Percentiles rank a stretch among this genome's conserved stretches.
phyloP scores from a whole-genome alignment of 2,329 filamentous ascomycete species.

The Pyrenophora seminiperda region DNA sequence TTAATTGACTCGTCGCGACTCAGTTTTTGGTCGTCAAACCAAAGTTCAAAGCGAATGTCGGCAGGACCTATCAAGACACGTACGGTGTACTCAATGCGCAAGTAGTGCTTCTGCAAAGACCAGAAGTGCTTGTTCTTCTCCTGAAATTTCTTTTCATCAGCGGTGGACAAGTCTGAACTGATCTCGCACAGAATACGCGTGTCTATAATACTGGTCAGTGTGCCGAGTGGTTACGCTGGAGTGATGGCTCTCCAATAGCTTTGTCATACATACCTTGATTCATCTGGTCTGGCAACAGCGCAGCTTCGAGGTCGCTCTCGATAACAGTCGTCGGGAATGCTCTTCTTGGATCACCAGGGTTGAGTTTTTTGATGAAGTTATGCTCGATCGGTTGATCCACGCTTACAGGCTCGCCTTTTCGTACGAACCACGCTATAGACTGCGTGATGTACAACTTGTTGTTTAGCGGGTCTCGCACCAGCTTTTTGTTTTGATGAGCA shows the following conservation, averaged over 20 bases:
- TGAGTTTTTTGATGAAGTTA: conserved; percentile 41
- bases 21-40: conserved; percentile 45
- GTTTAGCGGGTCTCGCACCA: conserved; percentile 39
- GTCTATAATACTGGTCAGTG: conserved; percentile 21
- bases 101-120: conserved; percentile 41
- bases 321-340: conserved; percentile 43
- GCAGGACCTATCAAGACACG: conserved; percentile 49
- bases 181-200: conserved; percentile 46
- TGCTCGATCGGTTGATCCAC: conserved; percentile 43
- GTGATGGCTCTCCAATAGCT: background rate
- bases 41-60: conserved; percentile 48
- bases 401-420: conserved; percentile 40
- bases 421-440: conserved; percentile 48
- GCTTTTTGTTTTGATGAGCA: conserved; percentile 32
- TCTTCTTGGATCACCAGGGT: conserved; percentile 38
- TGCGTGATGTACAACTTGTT: conserved; percentile 45
- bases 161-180: conserved; percentile 38
- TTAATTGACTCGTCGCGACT: conserved; percentile 42
- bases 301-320: conserved; percentile 32
- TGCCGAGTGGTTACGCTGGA: background rate
- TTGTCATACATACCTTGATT: conserved; percentile 24
- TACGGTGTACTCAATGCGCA: conserved; percentile 45
- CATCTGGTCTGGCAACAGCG: conserved; percentile 37
- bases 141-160: conserved; percentile 41
- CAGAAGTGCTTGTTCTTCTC: conserved; percentile 47